Base-by-base conservation (phyloP, 2,329 filamentous ascomycete genomes). In the Knufia petricola region DNA sequence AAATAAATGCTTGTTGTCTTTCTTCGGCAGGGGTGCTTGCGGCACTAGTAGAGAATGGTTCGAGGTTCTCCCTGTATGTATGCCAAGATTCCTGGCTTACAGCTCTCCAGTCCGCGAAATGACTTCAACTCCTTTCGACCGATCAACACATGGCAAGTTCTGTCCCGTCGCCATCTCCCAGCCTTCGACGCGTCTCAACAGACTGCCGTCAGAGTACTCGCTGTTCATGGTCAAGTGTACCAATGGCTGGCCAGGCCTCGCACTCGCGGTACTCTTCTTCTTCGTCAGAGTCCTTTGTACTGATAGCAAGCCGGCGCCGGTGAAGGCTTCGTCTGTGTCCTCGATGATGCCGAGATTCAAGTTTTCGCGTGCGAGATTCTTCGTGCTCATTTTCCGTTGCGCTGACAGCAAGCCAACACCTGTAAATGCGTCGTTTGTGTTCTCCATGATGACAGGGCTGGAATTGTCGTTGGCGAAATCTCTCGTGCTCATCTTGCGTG, bases 191-290 rank as follows among this genome's bases (percentile, higher is more conserved):
- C 62, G 59, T n/a, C 64, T 60, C 12, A 72, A 57, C 39, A 73
- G 51, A 57, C 70, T 73, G 2, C 70, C 70, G 51, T 70, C 66
- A 2, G 61, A 64, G 53, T 72, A 73, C 3, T 66, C 64, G 24
- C 64, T 71, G 10, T 62, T 59, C 0, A 63, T 60, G 3, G 61
- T 61, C 46, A 73, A 52, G 52, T 73, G 68, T 10, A 73, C 55
- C 59, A 73, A 60, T 8, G 70, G 70, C 45, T 63, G 55, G n/a
- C 55, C 55, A 37, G 44, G 44, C 23, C 23, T 38, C 4, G 20
- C 24, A 32, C 3, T 31, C 26, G n/a, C 23, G 6, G 32, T 26
- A 49, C 20, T 31, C 21, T 21, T 26, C 32, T 47, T 47, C 34
- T 47, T 47, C 44, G 44, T 47, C 20, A 47, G 15, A 28, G 3